Evolutionary conservation across 345 rosid genomes (phyloP).

Genomic region (Rhodamnia rubescens): DNA sequence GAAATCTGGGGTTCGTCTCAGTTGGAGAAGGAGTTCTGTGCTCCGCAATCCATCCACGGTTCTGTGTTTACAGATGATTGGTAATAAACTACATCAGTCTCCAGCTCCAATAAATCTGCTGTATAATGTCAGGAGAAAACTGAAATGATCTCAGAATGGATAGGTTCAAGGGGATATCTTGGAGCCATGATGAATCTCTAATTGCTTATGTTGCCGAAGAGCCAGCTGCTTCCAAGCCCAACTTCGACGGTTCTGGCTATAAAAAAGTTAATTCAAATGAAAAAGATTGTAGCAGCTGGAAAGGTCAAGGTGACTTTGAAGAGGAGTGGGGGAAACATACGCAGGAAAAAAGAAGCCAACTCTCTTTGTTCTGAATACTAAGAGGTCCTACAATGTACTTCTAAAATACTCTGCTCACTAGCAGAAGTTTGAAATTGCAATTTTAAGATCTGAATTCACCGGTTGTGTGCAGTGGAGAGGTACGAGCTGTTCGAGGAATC

Average conservation of each 20-base stretch:
- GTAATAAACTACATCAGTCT: slow-evolving; percentile 19
- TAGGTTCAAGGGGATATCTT: slow-evolving; percentile 97
- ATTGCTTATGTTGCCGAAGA: slow-evolving; percentile 86
- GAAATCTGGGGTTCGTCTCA: slow-evolving; percentile 77
- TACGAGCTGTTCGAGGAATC: slow-evolving; percentile 51
- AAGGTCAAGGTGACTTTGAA: slow-evolving; percentile 95
- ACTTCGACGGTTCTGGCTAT: slow-evolving; percentile 46
- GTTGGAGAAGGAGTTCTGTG: slow-evolving; percentile 69
- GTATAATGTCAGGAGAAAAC: background rate
- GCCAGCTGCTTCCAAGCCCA: slow-evolving; percentile 53
- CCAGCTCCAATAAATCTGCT: background rate
- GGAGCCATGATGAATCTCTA: slow-evolving; percentile 71
- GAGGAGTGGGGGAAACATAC: slow-evolving; percentile 95
- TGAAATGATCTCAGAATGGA: slow-evolving; percentile 2
- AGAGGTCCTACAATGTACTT: slow-evolving; percentile 28
- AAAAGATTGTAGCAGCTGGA: slow-evolving; percentile 66
- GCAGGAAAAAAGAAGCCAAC: slow-evolving; percentile 81
- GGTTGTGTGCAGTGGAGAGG: slow-evolving; percentile 51
- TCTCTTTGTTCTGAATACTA: slow-evolving; percentile 45
- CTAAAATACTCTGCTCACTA: background rate
- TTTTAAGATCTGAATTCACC: background rate
- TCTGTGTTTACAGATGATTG: slow-evolving; percentile 80
- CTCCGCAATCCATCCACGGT: slow-evolving; percentile 76
- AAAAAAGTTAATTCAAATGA: slow-evolving; percentile 37
- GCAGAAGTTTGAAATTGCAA: background rate